Evolutionary conservation across 352 stramenopile genomes (phyloP), one percentile per base, ranked within the genome.

Genomic region (Phytophthora sp.): DNA sequence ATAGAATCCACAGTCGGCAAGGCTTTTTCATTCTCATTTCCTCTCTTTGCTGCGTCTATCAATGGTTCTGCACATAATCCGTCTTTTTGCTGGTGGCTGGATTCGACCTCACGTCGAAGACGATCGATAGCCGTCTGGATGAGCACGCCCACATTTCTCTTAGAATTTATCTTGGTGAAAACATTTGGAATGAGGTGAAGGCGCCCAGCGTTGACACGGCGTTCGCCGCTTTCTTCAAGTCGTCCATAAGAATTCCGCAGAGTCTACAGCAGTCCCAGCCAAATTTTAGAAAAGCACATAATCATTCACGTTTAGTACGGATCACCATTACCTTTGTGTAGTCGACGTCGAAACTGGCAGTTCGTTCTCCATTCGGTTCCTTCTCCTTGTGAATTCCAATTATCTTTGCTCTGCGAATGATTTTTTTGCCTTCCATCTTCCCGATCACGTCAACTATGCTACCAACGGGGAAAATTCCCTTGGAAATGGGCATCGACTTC

Each of bases 401-500:
- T 4, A 90, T 53, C 29, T 62, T 77, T 7, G 63, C 80, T 56
- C 55, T 55, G 8, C 74, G 59, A 30, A 63, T 67, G 11, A 61
- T 65, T 52, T 41, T 26, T 15, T 61, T 59, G 39, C 69, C 46
- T 71, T 71, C 15, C 31, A 60, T 52, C 42, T 63, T 66, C 16
- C 64, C 56, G 4, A 56, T 26, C 12, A 83, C 69, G 36, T 79
- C 57, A 21, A 88, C 82, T 15, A 71, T 2, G 4, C 63, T 69
- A 4, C 78, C 79, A 15, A 83, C 47, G 3, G 82, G 79, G 30
- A 73, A 90, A 24, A 89, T 8, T 7, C 65, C 77, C 30, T 74
- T 74, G 0, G 46, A 42, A 15, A 85, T 54, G 20, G 73, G 63
- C n/a, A 82, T 74, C 6, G 57, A 23, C 26, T 63, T 42, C 21